Conservation (phyloP, 169 alveolate species). For the Plasmodium gonderi region DNA sequence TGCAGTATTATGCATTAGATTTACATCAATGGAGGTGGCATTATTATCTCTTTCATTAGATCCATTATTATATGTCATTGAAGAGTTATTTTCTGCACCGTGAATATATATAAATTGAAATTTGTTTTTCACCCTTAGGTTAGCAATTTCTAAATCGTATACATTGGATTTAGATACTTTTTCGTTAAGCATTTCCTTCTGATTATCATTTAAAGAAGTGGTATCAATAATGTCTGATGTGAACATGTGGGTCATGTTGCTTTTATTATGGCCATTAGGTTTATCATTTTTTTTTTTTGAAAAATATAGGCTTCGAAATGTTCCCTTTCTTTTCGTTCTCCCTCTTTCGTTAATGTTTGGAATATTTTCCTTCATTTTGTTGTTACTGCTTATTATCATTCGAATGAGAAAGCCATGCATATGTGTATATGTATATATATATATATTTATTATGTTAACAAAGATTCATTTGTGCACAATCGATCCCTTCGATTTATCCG, state of each 20-base stretch:
- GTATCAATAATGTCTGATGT: neutral
- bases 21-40: neutral
- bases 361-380: neutral
- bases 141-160: slow-evolving; percentile 30
- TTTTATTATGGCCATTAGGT: neutral
- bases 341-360: neutral
- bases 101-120: slow-evolving; percentile 1
- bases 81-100: slow-evolving; percentile 14
- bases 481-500: neutral
- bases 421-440: neutral
- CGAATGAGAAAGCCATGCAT: neutral
- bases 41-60: neutral
- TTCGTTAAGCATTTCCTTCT: neutral
- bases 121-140: slow-evolving; percentile 4
- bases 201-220: neutral
- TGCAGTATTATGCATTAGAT: neutral
- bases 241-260: neutral
- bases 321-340: neutral
- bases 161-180: neutral
- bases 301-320: neutral
- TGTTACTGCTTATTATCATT: neutral
- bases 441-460: neutral
- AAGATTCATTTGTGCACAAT: neutral
- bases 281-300: slow-evolving; percentile 10
- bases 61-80: neutral